These are phyloP conservation scores for Aspergillus cristatus DNA, from an alignment of 495 filamentous ascomycete species.

Conservation along the genomic window DNA sequence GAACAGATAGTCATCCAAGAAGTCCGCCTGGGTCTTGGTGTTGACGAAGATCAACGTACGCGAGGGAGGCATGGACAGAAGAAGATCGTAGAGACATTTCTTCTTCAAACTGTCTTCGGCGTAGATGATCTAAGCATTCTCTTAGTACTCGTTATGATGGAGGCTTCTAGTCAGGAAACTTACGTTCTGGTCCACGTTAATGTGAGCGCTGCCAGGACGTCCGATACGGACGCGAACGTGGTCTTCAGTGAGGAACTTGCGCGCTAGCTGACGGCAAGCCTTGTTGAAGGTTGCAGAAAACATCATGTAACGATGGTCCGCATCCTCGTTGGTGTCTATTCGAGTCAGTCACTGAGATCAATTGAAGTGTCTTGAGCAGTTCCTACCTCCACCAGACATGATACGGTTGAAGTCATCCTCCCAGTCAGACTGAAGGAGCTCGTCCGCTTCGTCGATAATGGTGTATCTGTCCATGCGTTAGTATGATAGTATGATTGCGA, in stretches of 20 bases:
- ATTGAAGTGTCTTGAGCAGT: constrained; percentile 3
- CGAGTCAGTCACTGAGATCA: constrained; percentile 10
- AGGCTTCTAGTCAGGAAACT: constrained; percentile 1
- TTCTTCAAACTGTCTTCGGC: constrained; percentile 56
- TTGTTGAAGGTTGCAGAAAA: constrained; percentile 92
- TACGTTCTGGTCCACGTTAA: constrained; percentile 66
- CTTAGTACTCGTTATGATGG: not conserved
- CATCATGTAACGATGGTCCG: constrained; percentile 77
- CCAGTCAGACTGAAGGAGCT: constrained; percentile 75
- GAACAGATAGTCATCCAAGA: constrained; percentile 79
- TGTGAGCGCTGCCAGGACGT: constrained; percentile 68
- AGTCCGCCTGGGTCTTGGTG: constrained; percentile 61
- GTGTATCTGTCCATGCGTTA: constrained; percentile 57
- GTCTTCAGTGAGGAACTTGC: constrained; percentile 57
- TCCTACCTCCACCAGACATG: constrained; percentile 67
- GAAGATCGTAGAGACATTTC: constrained; percentile 59
- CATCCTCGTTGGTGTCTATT: constrained; percentile 63
- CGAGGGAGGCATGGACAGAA: constrained; percentile 55
- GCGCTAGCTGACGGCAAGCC: constrained; percentile 63
- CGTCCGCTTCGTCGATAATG: constrained; percentile 92
- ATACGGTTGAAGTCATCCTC: constrained; percentile 57
- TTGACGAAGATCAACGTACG: constrained; percentile 94
- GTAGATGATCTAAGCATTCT: constrained; percentile 42
- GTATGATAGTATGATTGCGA: no score
- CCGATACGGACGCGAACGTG: constrained; percentile 76